These are phyloP conservation scores for Immersiella caudata DNA, from an alignment of 495 filamentous ascomycete species.

Conservation along the genomic window DNA sequence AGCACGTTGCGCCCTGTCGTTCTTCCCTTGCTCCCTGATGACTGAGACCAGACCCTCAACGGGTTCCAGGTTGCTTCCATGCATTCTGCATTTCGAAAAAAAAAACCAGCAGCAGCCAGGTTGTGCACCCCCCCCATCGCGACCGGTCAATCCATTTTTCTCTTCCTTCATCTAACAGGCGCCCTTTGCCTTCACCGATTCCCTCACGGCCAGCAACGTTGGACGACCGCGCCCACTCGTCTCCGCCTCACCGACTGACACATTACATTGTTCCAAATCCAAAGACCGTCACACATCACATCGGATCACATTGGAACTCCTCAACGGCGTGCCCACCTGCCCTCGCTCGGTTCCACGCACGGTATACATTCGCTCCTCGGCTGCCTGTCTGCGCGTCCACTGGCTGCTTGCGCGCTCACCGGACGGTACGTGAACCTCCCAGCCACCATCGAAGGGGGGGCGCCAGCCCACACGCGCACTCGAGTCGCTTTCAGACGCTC, in stretches of 20 bases:
- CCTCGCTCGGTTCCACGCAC: neutral
- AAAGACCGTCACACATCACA: slow-evolving; percentile 32
- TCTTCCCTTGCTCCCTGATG: slow-evolving; percentile 8
- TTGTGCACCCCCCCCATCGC: slow-evolving; percentile 27
- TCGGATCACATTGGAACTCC: neutral
- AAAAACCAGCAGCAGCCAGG: slow-evolving; percentile 28
- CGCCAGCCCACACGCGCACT: neutral
- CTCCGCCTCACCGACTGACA: slow-evolving; percentile 31
- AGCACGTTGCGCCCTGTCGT: slow-evolving; percentile 17
- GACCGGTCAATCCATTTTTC: slow-evolving; percentile 40
- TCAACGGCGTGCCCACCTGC: neutral
- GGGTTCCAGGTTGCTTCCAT: neutral
- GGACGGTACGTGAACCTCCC: neutral
- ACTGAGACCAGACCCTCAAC: neutral
- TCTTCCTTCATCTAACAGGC: slow-evolving; percentile 31
- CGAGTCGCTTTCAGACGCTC: neutral
- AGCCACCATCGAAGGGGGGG: neutral
- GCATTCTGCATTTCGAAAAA: slow-evolving; percentile 15
- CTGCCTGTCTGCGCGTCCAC: neutral
- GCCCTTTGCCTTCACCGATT: slow-evolving; percentile 37
- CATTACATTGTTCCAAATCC: slow-evolving; percentile 15
- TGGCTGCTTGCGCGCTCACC: neutral
- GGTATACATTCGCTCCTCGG: neutral
- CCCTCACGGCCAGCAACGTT: slow-evolving; percentile 26
- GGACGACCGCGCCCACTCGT: slow-evolving; percentile 13